phyloP scores from a whole-genome alignment of 1,139 yeast genomes.

The Yamadazyma taylorii region DNA sequence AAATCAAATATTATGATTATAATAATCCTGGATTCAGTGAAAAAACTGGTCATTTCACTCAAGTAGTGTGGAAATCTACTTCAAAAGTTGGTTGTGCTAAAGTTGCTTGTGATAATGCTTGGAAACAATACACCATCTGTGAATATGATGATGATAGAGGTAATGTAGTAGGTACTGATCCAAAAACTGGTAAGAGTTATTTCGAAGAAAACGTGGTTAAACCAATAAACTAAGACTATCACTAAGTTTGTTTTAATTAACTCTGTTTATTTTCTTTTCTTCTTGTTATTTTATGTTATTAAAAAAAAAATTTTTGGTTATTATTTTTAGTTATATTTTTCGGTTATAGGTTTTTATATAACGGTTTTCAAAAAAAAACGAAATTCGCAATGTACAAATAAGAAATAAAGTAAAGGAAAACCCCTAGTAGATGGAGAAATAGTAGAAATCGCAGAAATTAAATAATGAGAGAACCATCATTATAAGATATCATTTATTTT shows the following conservation, averaged over 20 bases:
- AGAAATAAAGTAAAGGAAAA: too few relatives aligned
- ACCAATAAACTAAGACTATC: slow-evolving; percentile 15
- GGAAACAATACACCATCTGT: slow-evolving; percentile 66
- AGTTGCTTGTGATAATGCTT: slow-evolving; percentile 47
- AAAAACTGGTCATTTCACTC: slow-evolving; percentile 66
- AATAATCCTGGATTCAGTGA: slow-evolving; percentile 43
- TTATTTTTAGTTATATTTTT: neutral
- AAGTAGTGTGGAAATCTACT: slow-evolving; percentile 62
- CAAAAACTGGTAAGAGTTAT: slow-evolving; percentile 32
- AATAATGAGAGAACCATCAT: too few relatives aligned
- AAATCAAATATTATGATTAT: slow-evolving; percentile 53
- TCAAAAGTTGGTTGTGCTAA: slow-evolving; percentile 62
- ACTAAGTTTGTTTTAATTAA: neutral
- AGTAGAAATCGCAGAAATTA: too few relatives aligned
- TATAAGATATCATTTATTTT: neutral
- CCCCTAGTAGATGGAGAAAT: too few relatives aligned
- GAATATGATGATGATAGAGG: slow-evolving; percentile 62
- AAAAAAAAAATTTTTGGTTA: too few relatives aligned
- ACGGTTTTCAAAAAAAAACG: neutral
- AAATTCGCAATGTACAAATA: neutral
- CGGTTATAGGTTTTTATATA: slow-evolving; percentile 4
- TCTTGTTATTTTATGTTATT: neutral
- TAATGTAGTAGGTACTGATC: slow-evolving; percentile 46
- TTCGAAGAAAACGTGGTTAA: slow-evolving; percentile 56
- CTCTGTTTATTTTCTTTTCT: slow-evolving; percentile 7